These are phyloP conservation scores for Ophiostoma quercus DNA, from an alignment of 2,329 filamentous ascomycete genomes.

Conservation along the genomic window DNA sequence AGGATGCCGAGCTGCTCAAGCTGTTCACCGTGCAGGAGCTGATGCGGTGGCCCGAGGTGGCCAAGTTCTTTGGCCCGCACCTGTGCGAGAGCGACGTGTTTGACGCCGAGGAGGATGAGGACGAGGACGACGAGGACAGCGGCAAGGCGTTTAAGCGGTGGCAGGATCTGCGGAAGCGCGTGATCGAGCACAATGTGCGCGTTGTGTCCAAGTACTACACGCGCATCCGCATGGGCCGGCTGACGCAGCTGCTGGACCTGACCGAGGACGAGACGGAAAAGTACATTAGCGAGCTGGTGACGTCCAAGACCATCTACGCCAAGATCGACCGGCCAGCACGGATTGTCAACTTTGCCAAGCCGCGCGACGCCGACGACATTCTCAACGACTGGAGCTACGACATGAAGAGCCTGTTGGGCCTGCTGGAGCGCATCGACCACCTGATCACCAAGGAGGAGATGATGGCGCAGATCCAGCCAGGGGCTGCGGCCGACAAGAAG, in stretches of 20 bases:
- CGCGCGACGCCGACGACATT: constrained; percentile 88
- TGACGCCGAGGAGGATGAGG: constrained; percentile 58
- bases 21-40: constrained; percentile 93
- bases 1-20: constrained; percentile 82
- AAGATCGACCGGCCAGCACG: constrained; percentile 93
- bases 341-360: constrained; percentile 90
- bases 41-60: constrained; percentile 96
- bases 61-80: constrained; percentile 81
- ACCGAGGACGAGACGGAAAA: constrained; percentile 96
- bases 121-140: constrained; percentile 45
- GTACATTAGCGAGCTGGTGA: constrained; percentile 96
- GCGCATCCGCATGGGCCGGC: constrained; percentile 83
- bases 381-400: constrained; percentile 98
- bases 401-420: constrained; percentile 66
- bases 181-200: constrained; percentile 98
- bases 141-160: constrained; percentile 80
- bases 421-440: constrained; percentile 84
- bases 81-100: constrained; percentile 89
- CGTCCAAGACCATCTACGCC: constrained; percentile 94
- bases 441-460: constrained; percentile 99
- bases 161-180: constrained; percentile 92
- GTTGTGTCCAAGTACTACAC: constrained; percentile 99
- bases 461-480: constrained; percentile 94
- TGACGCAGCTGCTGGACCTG: constrained; percentile 86
- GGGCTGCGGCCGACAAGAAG: constrained; percentile 37